Base-by-base conservation (phyloP, 2,329 filamentous ascomycete genomes). In the Fusarium sp. region DNA sequence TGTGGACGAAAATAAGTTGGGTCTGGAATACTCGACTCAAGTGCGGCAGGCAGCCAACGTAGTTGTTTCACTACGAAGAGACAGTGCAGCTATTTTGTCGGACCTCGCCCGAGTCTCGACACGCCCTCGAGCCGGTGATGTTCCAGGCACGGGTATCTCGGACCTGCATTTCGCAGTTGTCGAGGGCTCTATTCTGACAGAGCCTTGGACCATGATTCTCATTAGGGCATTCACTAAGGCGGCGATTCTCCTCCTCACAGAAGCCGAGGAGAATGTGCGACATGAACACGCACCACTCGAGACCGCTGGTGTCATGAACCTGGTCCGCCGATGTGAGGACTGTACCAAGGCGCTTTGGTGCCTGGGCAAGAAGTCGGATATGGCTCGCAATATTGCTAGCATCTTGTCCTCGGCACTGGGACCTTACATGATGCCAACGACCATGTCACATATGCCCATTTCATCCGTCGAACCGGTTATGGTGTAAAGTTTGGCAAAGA, bases 121-220 rank as follows among this genome's bases (percentile, higher is more conserved):
- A 48, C 82, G 81, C 9, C 80, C 80, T 8, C 77, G 72, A 54
- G 74, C 70, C 45, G 74, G 75, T 4, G 75, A 78, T 58, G 53
- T 78, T 38, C 76, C 76, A 8, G 76, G 76, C 12, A 72, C 73
- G 8, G 75, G 77, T 35, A 60, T 74, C 48, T 71, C 74, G 5
- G 84, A 86, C 28, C 87, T 88, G 61, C 88, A 90, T 75, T 85
- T 86, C 63, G 87, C 87, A 2, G 82, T 89, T 30, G 87, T 85
- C 47, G 84, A 89, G 66, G 87, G 86, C 6, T 86, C 88, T 3
- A 82, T 91, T n/a, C 76, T 91, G 63, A 89, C 88, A 2, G 89
- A 90, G 72, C 89, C 89, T 6, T 90, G 89, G 89, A 89, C 88
- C 3, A 85, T 86, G 44, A 85, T 90, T 6, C 79, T 90, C 35